Evolutionary conservation across 768 basidiomycete genomes (phyloP).

Genomic region (Terana coerulea): DNA sequence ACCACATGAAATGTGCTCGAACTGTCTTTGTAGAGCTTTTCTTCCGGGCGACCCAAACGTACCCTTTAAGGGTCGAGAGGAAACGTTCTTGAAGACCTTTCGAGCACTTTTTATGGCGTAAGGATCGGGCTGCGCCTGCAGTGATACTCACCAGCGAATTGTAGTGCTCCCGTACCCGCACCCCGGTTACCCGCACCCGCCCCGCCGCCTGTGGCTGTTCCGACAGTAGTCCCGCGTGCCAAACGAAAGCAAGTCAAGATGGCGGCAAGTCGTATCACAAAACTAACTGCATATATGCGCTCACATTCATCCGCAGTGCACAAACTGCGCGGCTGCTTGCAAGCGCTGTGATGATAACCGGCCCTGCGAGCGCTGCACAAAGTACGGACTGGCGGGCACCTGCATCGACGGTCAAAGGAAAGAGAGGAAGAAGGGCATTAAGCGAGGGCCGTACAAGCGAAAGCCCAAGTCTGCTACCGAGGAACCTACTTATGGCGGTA

Average conservation of each 20-base stretch:
- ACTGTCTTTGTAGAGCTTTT: too few species aligned
- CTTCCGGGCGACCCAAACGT: too few species aligned
- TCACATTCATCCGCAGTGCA: slow-evolving; percentile 35
- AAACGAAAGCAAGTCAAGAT: slow-evolving; percentile 60
- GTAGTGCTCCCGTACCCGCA: slow-evolving; percentile 1
- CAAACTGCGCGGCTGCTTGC: slow-evolving; percentile 54
- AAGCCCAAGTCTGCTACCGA: slow-evolving; percentile 33
- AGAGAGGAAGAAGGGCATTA: slow-evolving; percentile 59
- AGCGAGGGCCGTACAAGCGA: slow-evolving; percentile 56
- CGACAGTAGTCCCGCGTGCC: slow-evolving; percentile 26
- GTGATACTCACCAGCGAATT: too few species aligned
- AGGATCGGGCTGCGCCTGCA: too few species aligned
- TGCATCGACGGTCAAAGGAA: slow-evolving; percentile 61
- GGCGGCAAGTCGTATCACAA: slow-evolving; percentile 38
- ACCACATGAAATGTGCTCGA: too few species aligned
- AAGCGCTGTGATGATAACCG: slow-evolving; percentile 56
- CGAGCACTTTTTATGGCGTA: too few species aligned
- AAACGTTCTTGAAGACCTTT: too few species aligned
- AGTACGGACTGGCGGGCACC: slow-evolving; percentile 54
- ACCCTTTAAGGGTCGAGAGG: too few species aligned
- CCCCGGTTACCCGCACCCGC: slow-evolving; percentile 2
- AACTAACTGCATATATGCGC: not conserved
- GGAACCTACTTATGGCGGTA: too few species aligned
- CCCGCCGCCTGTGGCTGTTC: slow-evolving; percentile 9
- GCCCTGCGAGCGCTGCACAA: slow-evolving; percentile 61